These are phyloP conservation scores for Sporothrix luriei DNA, from an alignment of 2,329 filamentous ascomycete genomes.

Conservation along the genomic window DNA sequence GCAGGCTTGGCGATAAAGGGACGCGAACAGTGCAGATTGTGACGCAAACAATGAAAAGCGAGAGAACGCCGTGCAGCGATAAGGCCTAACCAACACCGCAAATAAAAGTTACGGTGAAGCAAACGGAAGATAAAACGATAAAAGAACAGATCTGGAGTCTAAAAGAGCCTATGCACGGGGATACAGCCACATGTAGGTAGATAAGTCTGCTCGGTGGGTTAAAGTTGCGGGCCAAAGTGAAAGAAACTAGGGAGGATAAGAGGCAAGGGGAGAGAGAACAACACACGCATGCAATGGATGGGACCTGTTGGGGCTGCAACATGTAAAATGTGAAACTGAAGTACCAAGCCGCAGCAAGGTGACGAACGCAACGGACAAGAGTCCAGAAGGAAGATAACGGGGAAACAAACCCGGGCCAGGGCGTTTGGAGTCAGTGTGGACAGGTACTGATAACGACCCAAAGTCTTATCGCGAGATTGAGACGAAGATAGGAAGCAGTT, in stretches of 20 bases:
- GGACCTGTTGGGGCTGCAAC: slow-evolving; percentile 13
- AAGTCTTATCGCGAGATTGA: not conserved
- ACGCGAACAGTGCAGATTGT: not conserved
- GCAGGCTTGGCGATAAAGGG: not conserved
- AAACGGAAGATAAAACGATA: not conserved
- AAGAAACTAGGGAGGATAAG: not conserved
- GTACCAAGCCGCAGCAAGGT: slow-evolving; percentile 9
- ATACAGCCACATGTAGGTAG: slow-evolving; percentile 3
- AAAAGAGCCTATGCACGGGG: slow-evolving; percentile 18
- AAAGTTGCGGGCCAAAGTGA: slow-evolving; percentile 1
- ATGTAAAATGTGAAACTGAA: slow-evolving; percentile 17
- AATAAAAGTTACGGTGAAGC: slow-evolving; percentile 22
- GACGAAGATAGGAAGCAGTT: slow-evolving; percentile 25
- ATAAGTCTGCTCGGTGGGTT: slow-evolving; percentile 25
- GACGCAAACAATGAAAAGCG: not conserved
- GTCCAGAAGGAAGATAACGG: slow-evolving; percentile 28
- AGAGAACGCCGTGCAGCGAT: not conserved
- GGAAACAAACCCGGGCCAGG: not conserved
- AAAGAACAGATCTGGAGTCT: slow-evolving; percentile 16
- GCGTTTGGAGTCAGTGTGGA: slow-evolving; percentile 6
- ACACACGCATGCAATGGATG: not conserved
- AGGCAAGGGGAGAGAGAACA: not conserved
- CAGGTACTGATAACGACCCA: slow-evolving; percentile 7
- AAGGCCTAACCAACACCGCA: slow-evolving; percentile 1
- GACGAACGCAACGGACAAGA: not conserved